Base-by-base conservation (phyloP, 1,284 basidiomycete genomes). In the Ustilago bromivora region DNA sequence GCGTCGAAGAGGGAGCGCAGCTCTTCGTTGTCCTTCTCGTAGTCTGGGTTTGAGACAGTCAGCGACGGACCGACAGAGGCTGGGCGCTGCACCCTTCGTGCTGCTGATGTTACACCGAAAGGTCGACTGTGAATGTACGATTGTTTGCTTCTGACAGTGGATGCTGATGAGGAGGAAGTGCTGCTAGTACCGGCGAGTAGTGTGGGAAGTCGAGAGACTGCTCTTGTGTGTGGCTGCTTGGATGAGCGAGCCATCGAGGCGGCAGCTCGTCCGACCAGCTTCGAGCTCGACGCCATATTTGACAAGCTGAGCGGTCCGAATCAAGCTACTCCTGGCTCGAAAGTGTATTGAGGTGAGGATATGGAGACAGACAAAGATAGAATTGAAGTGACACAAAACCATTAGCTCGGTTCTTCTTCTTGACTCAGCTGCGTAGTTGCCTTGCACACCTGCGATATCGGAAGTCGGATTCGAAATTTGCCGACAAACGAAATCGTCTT, bases 1-100 rank as follows among this genome's bases (percentile, higher is more conserved):
- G 78, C 68, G 40, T 80, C 80, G 49, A 82, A 80, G 38, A 82
- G 66, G 10, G 74, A 71, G 28, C 75, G 66, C 6, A 81, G 65
- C 19, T 56, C 55, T 9, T 67, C 65, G 55, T 76, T 72, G 61
- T 81, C 80, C 49, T 76, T 73, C 47, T 79, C 80, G 41, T 78
- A 60, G 41, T 78, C 67, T 7, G 71, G 23, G 11, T 34, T 57
- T 0, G 51, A 38, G 23, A 7, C 38, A 13, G 58, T 36, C 5
- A 68, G 36, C 6, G 28, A 43, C 1, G 71, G 61, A 10, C 57
- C 61, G 41, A 54, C 10, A 12, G 70, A 63, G 17, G 54, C 23
- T 1, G 61, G 46, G 12, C 65, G 61, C 10, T 68, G 71, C n/a
- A 73, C 43, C n/a, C 71, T 51, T 31, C 8, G 47, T 6, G 59